Base-by-base conservation (phyloP, 306 rosid species). In the Quercus wislizeni region DNA sequence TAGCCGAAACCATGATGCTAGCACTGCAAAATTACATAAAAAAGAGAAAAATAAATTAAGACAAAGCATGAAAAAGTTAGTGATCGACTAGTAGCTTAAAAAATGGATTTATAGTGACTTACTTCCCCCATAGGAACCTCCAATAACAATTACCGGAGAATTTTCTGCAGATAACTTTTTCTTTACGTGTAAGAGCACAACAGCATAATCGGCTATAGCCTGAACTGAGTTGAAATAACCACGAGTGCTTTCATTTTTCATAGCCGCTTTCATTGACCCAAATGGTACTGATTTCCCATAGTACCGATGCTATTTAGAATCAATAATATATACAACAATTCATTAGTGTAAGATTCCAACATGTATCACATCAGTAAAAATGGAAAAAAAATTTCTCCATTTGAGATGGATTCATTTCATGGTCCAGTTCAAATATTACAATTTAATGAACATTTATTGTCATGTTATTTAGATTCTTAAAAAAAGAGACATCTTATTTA, bases 51-150 rank as follows among this genome's bases (percentile, higher is more conserved):
- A 17, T 5, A 74, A 15, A 9, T 2, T 6, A 13, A 19, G 2
- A 19, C 41, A 54, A 30, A 30, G 31, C 8, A 28, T 56, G 31
- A 69, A 74, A 38, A 52, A 58, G 64, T 59, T 57, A 20, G 52
- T 76, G 51, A 74, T 49, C 2, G 27, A 28, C 54, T 76, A 72
- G 30, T 77, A 69, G 33, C 30, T 15, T 33, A 21, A 74, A 62
- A 25, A 8, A 35, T 18, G 10, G 8, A 10, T 8, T 20, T 4
- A 4, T 25, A 70, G 19, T 2, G 0, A 83, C 95, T 84, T 19
- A 93, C 98, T 93, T 93, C 95, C 98, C 55, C 98, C 95, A 19
- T 91, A 93, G 28, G 98, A 93, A 61, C 87, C 98, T 71, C 98
- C 98, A 25, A 93, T 55, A 2, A 91, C 93, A 79, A 91, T 83